Conservation (phyloP, 768 basidiomycete genomes). For the Leccinum longicurvipes region DNA sequence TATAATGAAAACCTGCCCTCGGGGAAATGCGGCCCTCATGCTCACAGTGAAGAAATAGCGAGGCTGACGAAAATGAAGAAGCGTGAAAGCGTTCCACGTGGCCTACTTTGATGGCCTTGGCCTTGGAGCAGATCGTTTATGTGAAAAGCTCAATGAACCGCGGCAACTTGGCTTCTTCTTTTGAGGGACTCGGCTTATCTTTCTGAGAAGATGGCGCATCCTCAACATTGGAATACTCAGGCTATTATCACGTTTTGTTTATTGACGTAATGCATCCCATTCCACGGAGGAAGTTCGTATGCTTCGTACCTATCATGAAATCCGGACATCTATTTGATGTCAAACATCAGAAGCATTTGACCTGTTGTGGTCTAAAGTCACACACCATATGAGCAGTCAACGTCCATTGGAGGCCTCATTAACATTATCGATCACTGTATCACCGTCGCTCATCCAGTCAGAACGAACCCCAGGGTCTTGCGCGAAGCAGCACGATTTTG, state of each 20-base stretch:
- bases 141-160: slow-evolving; percentile 4
- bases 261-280: slow-evolving; percentile 15
- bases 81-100: slow-evolving; percentile 4
- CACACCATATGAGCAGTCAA: neutral
- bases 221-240: neutral
- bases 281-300: neutral
- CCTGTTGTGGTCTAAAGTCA: neutral
- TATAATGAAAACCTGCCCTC: slow-evolving; percentile 26
- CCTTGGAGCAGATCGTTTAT: neutral
- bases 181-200: slow-evolving; percentile 8
- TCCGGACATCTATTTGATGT: neutral
- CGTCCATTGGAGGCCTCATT: neutral
- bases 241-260: neutral
- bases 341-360: neutral
- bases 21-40: slow-evolving; percentile 8
- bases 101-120: neutral
- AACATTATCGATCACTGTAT: slow-evolving; percentile 6
- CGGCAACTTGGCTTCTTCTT: slow-evolving; percentile 17
- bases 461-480: slow-evolving; percentile 9
- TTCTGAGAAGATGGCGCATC: slow-evolving; percentile 14
- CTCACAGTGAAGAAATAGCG: slow-evolving; percentile 5
- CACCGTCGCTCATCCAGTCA: slow-evolving; percentile 1
- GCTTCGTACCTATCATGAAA: neutral
- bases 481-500: neutral
- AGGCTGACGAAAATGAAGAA: slow-evolving; percentile 13